Conservation (phyloP, 805 yeast species). For the Candida odintsovae region DNA sequence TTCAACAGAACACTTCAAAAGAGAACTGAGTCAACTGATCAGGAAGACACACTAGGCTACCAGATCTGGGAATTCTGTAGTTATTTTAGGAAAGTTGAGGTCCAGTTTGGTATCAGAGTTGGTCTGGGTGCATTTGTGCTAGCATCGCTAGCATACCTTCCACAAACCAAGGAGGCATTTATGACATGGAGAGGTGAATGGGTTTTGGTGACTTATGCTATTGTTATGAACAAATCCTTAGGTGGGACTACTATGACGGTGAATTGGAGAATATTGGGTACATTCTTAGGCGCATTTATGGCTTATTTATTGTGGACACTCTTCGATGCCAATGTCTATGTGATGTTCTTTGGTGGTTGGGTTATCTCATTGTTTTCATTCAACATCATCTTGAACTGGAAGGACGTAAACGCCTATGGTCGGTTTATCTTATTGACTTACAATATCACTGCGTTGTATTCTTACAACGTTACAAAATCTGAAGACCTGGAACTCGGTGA, state of each 20-base stretch:
- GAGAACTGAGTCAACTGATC: constrained; percentile 11
- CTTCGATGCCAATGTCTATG: constrained; percentile 48
- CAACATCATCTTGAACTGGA: constrained; percentile 63
- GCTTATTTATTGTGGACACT: constrained; percentile 59
- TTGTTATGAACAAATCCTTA: constrained; percentile 77
- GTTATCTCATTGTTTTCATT: constrained; percentile 35
- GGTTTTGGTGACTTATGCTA: constrained; percentile 76
- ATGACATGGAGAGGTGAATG: constrained; percentile 74
- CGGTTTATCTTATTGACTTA: constrained; percentile 68
- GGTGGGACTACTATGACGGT: constrained; percentile 83
- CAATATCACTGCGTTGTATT: constrained; percentile 72
- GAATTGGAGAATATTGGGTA: constrained; percentile 69
- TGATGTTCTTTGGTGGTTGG: constrained; percentile 44
- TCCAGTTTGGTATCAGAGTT: constrained; percentile 74
- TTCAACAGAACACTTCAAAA: constrained; percentile 21
- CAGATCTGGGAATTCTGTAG: constrained; percentile 46
- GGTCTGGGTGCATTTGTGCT: constrained; percentile 69
- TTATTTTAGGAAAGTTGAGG: constrained; percentile 55
- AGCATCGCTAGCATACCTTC: constrained; percentile 62
- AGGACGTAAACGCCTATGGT: constrained; percentile 52
- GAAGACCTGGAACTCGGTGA: constrained; percentile 63
- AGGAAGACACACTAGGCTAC: constrained; percentile 19
- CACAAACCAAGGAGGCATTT: constrained; percentile 47
- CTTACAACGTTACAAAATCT: constrained; percentile 59
- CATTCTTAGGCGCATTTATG: constrained; percentile 59